Evolutionary conservation across 805 yeast genomes (phyloP), one percentile per base, ranked within the genome.

Genomic region (Ogataea siamensis): DNA sequence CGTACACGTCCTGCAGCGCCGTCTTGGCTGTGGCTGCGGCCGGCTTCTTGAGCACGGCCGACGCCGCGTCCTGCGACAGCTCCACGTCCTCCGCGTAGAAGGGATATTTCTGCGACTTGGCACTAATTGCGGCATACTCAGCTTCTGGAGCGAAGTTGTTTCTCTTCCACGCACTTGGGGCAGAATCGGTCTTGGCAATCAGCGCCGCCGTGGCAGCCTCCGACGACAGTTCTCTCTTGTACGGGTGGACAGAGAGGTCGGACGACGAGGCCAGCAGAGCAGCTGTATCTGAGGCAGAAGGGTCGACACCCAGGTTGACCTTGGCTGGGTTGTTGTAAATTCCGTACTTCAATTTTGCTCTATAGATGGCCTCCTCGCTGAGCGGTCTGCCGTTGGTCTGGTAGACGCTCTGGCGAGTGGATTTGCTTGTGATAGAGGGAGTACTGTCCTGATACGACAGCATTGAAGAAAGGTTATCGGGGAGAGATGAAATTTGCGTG

Each of bases 271-370:
- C 94, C 45, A 83, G 66, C 37, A 82, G 64, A 1, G 93, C 93
- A 33, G 94, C 91, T 5, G 83, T 76, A 55, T 80, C 87, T 11
- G 86, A 74, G 19, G 88, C 86, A 28, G 75, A 70, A 42, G 80
- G 71, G 44, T 75, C 71, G 20, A 82, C 83, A n/a, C 91, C 89
- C 5, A 78, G 62, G 8, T 70, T 62, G 3, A 68, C 68, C 35
- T 61, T 66, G 13, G 71, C 76, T 32, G 75, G 83, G 47, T 71
- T 65, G 31, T 68, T 64, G 62, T 67, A 82, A 24, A 76, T 68
- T 19, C 89, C 89, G 50, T 80, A 81, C 52, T 76, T 82, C 55
- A 81, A 62, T 50, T 80, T 80, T 39, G 87, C 89, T 50, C 76
- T 80, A 63, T 83, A 84, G 39, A 80, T 62, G 5, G 93, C 93